Percentiles rank a stretch among this genome's conserved stretches.
Evolutionary conservation across 139 green algal genomes (phyloP).

Genomic region (Coccomyxa sp.): DNA sequence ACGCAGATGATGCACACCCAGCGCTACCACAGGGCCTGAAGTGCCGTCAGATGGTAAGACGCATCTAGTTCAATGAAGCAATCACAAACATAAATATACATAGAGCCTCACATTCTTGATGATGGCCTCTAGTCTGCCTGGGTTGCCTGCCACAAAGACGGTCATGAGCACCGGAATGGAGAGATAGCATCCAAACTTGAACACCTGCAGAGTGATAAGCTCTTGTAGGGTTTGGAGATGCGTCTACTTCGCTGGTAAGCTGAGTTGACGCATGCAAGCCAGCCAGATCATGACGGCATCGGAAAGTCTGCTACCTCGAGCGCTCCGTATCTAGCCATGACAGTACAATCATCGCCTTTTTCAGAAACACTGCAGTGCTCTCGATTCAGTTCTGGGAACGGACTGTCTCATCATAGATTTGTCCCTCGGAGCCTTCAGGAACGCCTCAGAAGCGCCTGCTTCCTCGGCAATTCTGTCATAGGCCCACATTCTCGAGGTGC

Average conservation of each 20-base stretch:
- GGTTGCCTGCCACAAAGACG: slow-evolving; percentile 50
- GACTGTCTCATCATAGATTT: background rate
- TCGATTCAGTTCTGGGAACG: background rate
- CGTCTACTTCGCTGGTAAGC: background rate
- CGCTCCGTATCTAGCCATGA: background rate
- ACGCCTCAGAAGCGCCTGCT: background rate
- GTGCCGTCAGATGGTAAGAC: too few species aligned
- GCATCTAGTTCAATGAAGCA: too few species aligned
- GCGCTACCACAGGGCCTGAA: too few species aligned
- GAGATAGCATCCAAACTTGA: slow-evolving; percentile 74
- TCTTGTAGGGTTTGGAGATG: background rate
- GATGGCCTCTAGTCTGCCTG: slow-evolving; percentile 52
- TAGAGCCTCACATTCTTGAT: slow-evolving; percentile 50
- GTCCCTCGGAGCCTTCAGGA: too few species aligned
- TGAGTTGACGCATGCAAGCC: background rate
- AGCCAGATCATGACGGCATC: background rate
- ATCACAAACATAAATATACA: background rate
- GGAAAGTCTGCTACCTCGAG: background rate
- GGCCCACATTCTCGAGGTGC: background rate
- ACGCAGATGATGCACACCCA: too few species aligned
- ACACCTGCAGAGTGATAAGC: slow-evolving; percentile 40
- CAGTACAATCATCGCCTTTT: background rate
- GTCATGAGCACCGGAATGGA: slow-evolving; percentile 60
- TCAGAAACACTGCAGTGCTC: background rate
- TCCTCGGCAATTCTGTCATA: background rate